Evolutionary conservation across 176 grass and related monocot genomes (phyloP).

Genomic region (Oryza punctata): DNA sequence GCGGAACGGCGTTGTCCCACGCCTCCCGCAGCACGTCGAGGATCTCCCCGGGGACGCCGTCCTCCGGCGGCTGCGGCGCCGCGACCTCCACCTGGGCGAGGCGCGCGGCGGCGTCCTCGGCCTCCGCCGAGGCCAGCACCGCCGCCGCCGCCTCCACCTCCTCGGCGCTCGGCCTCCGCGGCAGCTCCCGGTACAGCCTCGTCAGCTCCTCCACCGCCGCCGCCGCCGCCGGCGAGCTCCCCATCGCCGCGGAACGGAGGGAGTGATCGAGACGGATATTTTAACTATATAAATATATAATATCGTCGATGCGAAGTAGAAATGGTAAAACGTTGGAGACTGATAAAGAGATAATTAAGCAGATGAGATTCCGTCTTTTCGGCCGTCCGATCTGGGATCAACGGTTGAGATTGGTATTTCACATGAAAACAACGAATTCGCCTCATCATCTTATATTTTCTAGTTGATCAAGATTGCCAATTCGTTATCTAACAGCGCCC

Average conservation of each 20-base stretch:
- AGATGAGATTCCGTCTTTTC: background rate
- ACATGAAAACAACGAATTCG: background rate
- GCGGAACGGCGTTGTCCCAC: constrained; percentile 37
- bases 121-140: constrained; percentile 26
- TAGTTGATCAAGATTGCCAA: background rate
- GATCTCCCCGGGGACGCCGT: constrained; percentile 43
- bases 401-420: background rate
- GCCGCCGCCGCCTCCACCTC: constrained; percentile 35
- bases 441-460: background rate
- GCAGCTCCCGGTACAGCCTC: constrained; percentile 44
- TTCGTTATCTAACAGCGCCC: background rate
- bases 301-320: background rate
- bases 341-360: background rate
- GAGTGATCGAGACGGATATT: background rate
- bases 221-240: background rate
- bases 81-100: constrained; percentile 5
- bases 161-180: constrained; percentile 41
- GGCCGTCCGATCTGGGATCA: background rate
- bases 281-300: background rate
- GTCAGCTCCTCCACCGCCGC: constrained; percentile 45
- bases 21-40: constrained; percentile 47
- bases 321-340: no score
- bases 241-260: no score
- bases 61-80: constrained; percentile 25
- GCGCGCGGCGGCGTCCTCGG: constrained; percentile 36